Conservation (phyloP, 768 basidiomycete species). For the Pholiota molesta region DNA sequence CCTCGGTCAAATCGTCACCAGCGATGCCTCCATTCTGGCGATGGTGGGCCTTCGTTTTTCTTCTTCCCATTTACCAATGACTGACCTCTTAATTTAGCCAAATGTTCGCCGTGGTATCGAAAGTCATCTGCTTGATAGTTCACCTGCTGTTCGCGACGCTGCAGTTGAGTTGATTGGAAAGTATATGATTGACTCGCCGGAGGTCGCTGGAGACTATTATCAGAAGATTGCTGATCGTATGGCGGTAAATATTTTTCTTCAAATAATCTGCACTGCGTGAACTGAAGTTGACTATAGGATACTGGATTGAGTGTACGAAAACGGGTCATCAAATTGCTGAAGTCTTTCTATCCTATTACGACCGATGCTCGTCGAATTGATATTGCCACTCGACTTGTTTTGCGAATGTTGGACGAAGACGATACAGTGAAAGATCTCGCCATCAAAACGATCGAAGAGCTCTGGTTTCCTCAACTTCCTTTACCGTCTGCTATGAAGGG, state of each 20-base stretch:
- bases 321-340: conserved; percentile 93
- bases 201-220: conserved; percentile 90
- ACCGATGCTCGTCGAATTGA: conserved; percentile 68
- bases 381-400: conserved; percentile 79
- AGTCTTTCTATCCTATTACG: conserved; percentile 73
- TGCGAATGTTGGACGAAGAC: conserved; percentile 90
- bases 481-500: conserved; percentile 42
- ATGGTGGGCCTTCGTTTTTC: conserved; percentile 48
- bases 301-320: conserved; percentile 93
- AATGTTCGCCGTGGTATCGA: conserved; percentile 89
- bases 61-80: neutral
- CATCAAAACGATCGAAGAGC: conserved; percentile 84
- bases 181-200: conserved; percentile 88
- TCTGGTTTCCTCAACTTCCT: conserved; percentile 71
- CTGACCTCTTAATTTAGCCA: conserved; percentile 40
- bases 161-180: conserved; percentile 98
- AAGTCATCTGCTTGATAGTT: conserved; percentile 86
- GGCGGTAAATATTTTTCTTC: conserved; percentile 55
- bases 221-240: conserved; percentile 87
- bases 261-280: neutral
- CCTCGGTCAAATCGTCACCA: conserved; percentile 85
- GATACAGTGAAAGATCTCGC: conserved; percentile 95
- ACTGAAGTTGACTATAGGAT: conserved; percentile 56
- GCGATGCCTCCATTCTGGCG: conserved; percentile 82
- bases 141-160: conserved; percentile 94